Base-by-base conservation (phyloP, 2,329 filamentous ascomycete species). In the Aplosporella prunicola region DNA sequence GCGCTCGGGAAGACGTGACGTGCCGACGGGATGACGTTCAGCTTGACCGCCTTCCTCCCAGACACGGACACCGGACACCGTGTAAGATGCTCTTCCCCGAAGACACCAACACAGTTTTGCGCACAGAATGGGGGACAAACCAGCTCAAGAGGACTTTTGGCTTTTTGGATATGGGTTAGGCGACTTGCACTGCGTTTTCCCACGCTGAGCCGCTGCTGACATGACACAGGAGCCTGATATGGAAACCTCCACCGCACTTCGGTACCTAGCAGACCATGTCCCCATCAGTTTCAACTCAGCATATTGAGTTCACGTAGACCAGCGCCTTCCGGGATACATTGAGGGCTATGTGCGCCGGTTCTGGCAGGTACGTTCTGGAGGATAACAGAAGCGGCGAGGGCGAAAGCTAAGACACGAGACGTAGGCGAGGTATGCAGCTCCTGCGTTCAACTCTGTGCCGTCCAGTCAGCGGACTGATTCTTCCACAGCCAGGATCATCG, bases 241-340 rank as follows among this genome's bases (percentile, higher is more conserved):
- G 88, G 88, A 98, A 96, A 61, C 89, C 91, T 40, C 91, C 91
- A 44, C 91, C 91, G 48, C 84, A 94, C 57, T 95, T 82, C 58
- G 89, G 89, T 95, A 79, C 43, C 27, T 9, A 34, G 13, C 18
- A 32, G 24, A 33, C 16, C n/a, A 35, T 30, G 35, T 27, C 33
- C 35, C 29, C 22, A 37, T 32, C 9, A 24, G n/a, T n/a, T n/a
- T n/a, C n/a, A n/a, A n/a, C n/a, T n/a, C n/a, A n/a, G n/a, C n/a
- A n/a, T n/a, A n/a, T n/a, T 24, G 22, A 24, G 22, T 24, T 24
- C 22, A 24, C 39, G 18, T 48, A 95, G 89, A 96, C 56, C 74
- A 77, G 50, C 74, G 87, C 40, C 68, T 96, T 18, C 84, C 87
- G 2, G 91, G 89, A 32, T 95, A 86, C 68, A 87, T 96, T 15